Conservation (phyloP, 2,329 filamentous ascomycete genomes). For the Cadophora gregata region DNA sequence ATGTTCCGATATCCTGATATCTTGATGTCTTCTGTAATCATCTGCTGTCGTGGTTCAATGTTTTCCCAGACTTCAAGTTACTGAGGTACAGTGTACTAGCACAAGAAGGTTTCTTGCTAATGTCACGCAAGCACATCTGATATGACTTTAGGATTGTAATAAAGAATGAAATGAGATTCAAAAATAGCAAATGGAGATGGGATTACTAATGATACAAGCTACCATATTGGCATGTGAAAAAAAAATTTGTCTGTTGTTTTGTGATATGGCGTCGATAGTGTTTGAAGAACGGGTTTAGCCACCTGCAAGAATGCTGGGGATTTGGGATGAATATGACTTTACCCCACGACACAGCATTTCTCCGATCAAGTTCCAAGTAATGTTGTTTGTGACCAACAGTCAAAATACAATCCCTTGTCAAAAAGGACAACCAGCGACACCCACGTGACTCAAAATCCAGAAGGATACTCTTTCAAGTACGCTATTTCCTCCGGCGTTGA, state of each 20-base stretch:
- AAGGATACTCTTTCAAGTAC: slow-evolving; percentile 26
- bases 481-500: slow-evolving; percentile 32
- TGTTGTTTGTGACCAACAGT: no score
- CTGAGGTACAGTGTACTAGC: slow-evolving; percentile 9
- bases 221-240: background rate
- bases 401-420: no score
- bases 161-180: background rate
- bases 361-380: no score
- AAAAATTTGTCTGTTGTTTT: no score
- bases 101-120: background rate
- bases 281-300: no score
- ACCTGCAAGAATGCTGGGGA: background rate
- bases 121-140: background rate
- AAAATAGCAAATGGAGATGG: no score
- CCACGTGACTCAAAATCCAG: slow-evolving; percentile 23
- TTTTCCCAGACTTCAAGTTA: slow-evolving; percentile 20
- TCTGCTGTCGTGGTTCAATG: slow-evolving; percentile 20
- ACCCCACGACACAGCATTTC: no score
- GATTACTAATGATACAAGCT: background rate
- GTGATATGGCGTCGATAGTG: no score
- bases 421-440: background rate
- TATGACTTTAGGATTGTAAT: background rate
- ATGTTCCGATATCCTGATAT: no score
- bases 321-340: background rate
- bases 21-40: no score